Percentiles rank a stretch among this genome's conserved stretches.
Evolutionary conservation across 176 grass and related monocot genomes (phyloP).

Genomic region (Puya raimondii): DNA sequence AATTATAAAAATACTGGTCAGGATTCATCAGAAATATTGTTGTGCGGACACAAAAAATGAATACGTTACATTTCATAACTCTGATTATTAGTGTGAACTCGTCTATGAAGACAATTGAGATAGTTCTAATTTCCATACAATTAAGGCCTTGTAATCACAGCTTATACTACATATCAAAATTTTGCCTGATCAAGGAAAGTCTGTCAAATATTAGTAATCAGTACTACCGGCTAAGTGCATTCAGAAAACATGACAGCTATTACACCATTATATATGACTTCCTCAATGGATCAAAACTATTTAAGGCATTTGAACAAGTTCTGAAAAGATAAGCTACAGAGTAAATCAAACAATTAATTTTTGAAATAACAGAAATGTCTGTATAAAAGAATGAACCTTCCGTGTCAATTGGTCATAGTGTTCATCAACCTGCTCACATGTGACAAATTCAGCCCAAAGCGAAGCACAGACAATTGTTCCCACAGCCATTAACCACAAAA

Average conservation of each 20-base stretch:
- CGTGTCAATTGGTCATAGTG: slow-evolving; percentile 66
- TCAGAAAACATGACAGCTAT: neutral
- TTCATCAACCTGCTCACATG: slow-evolving; percentile 73
- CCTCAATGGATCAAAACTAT: neutral
- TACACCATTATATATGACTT: neutral
- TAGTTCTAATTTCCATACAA: too few relatives aligned
- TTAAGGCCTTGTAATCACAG: too few relatives aligned
- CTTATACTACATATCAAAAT: neutral
- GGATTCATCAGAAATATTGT: too few relatives aligned
- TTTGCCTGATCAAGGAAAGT: neutral
- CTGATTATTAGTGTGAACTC: too few relatives aligned
- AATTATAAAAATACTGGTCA: too few relatives aligned
- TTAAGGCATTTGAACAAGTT: neutral
- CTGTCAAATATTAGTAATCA: neutral
- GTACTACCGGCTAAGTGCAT: neutral
- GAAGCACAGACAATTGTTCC: slow-evolving; percentile 83
- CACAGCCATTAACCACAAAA: slow-evolving; percentile 91
- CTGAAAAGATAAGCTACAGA: neutral
- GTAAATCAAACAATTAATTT: neutral
- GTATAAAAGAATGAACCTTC: slow-evolving; percentile 41
- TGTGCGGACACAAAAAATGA: too few relatives aligned
- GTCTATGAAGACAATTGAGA: too few relatives aligned
- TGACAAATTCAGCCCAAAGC: slow-evolving; percentile 71
- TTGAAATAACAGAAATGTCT: neutral
- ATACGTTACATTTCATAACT: too few relatives aligned